Evolutionary conservation across 2,329 filamentous ascomycete species (phyloP).

Genomic region (Rutstroemia sp.): DNA sequence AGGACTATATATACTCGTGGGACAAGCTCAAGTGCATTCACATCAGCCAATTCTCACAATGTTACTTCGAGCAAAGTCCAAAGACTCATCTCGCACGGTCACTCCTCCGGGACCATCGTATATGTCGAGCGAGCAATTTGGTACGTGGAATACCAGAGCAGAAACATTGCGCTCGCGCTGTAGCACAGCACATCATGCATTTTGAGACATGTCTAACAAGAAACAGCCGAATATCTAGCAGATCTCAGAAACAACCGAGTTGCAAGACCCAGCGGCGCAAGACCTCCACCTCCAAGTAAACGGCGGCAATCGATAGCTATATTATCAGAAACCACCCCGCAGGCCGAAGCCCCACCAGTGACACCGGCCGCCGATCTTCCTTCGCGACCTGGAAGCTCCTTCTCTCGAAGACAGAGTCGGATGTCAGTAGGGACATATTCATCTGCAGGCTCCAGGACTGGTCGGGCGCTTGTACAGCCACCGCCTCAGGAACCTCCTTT

Average conservation of each 20-base stretch:
- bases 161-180: too few relatives aligned
- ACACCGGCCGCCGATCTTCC: constrained; percentile 15
- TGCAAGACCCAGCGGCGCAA: constrained; percentile 61
- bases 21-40: background rate
- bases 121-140: constrained; percentile 62
- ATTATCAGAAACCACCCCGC: constrained; percentile 3
- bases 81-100: constrained; percentile 41
- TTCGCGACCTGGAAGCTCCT: constrained; percentile 23
- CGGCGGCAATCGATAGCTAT: constrained; percentile 31
- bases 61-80: constrained; percentile 27
- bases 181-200: background rate
- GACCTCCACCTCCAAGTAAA: constrained; percentile 48
- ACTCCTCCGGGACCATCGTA: constrained; percentile 55
- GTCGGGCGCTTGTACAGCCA: constrained; percentile 24
- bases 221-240: constrained; percentile 60
- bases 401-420: constrained; percentile 25
- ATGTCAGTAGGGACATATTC: constrained; percentile 26
- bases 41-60: constrained; percentile 9
- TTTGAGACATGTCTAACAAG: constrained; percentile 13
- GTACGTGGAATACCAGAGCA: constrained; percentile 34
- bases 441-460: constrained; percentile 24
- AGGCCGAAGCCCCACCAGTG: constrained; percentile 10
- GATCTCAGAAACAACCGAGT: constrained; percentile 62
- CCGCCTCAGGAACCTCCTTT: constrained; percentile 31
- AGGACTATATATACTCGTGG: background rate